A percentile compares a stretch with the other conserved stretches of the same genome.
Conservation (phyloP, 371 early-diverging fungal genomes). For the Apophysomyces trapeziformis region DNA sequence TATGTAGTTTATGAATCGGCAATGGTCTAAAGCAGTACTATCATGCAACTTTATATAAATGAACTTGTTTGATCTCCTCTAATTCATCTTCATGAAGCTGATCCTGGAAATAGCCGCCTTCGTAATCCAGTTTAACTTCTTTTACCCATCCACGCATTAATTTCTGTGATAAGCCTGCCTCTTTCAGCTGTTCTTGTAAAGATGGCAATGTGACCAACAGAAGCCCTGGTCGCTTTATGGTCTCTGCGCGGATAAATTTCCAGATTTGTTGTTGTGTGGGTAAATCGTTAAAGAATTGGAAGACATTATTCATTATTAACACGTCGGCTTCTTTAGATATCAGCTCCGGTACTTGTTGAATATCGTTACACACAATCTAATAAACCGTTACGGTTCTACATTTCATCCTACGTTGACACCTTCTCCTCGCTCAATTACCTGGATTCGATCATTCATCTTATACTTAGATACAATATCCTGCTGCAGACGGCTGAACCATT, state of each 20-base stretch:
- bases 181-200: slow-evolving; percentile 64
- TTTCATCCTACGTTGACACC: background rate
- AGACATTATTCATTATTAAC: slow-evolving; percentile 69
- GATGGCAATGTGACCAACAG: slow-evolving; percentile 62
- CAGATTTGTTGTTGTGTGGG: slow-evolving; percentile 61
- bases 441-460: slow-evolving; percentile 59
- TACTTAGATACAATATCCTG: slow-evolving; percentile 59
- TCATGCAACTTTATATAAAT: slow-evolving; percentile 63
- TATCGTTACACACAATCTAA: slow-evolving; percentile 56
- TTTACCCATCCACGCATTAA: slow-evolving; percentile 54
- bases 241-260: slow-evolving; percentile 58
- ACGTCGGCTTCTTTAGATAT: slow-evolving; percentile 53
- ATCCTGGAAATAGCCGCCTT: slow-evolving; percentile 49
- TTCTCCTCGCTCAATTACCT: slow-evolving; percentile 35
- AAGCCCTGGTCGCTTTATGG: slow-evolving; percentile 51
- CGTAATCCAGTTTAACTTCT: slow-evolving; percentile 50
- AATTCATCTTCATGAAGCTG: slow-evolving; percentile 51
- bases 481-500: slow-evolving; percentile 64
- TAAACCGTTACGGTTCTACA: background rate
- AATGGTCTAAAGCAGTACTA: slow-evolving; percentile 10
- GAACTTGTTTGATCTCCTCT: slow-evolving; percentile 67
- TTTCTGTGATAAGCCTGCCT: slow-evolving; percentile 50
- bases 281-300: slow-evolving; percentile 64
- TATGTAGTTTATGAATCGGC: too few species aligned
- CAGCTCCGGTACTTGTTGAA: slow-evolving; percentile 50